Evolutionary conservation across 192 early-diverging fungal species (phyloP), one percentile per base, ranked within the genome.

Genomic region (Entomortierella chlamydospora): DNA sequence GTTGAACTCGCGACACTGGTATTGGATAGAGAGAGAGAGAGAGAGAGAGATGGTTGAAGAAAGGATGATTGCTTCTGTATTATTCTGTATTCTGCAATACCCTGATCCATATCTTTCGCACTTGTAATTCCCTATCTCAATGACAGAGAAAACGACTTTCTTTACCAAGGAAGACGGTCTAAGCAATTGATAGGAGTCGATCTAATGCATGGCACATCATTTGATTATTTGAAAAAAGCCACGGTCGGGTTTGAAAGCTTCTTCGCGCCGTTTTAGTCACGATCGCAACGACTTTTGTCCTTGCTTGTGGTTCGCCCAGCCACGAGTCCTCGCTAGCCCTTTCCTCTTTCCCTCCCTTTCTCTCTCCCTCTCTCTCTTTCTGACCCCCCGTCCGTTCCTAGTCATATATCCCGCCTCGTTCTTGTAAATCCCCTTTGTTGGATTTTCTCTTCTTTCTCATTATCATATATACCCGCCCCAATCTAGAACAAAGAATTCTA

Each of bases 191-290:
- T 37, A 37, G 4, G 34, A 4, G 34, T 37, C 10, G 4, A 7
- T 7, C 34, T 37, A 37, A 37, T 7, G 34, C 34, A n/a, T n/a
- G n/a, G n/a, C n/a, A n/a, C n/a, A n/a, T n/a, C n/a, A n/a, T n/a
- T n/a, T n/a, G n/a, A n/a, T n/a, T n/a, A n/a, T n/a, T n/a, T n/a
- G n/a, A n/a, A n/a, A n/a, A n/a, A n/a, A 4, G 37, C 43, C 25
- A 73, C 42, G 58, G 72, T 74, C 58, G 57, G 0, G 64, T 74
- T 74, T 67, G 72, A 67, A 74, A 74, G 72, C 55, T 37, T 51
- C 49, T 39, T 53, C 23, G 28, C 0, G 8, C 15, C 18, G 25
- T 29, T 30, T 70, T 7, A 25, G 25, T 64, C 56, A 45, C 64
- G 30, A 68, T 49, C 55, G 34, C 65, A 57, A 57, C 65, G 56